phyloP scores from a whole-genome alignment of 2,329 filamentous ascomycete species.

The Trichoderma sp. region DNA sequence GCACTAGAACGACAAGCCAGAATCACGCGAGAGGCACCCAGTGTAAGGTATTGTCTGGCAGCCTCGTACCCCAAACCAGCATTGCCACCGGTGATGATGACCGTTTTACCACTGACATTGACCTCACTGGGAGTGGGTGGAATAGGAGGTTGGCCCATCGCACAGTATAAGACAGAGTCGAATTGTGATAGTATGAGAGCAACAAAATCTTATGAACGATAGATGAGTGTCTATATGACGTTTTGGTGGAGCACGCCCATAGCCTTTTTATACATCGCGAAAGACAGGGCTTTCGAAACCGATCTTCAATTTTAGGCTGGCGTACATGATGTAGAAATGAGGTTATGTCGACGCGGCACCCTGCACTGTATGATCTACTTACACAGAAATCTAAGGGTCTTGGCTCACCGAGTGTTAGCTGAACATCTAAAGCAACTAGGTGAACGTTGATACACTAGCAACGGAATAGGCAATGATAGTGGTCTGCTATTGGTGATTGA shows the following conservation, averaged over 20 bases:
- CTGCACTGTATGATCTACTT: not conserved
- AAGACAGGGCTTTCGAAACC: not conserved
- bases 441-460: not conserved
- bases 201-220: not conserved
- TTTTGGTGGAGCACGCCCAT: not conserved
- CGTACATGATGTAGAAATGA: not conserved
- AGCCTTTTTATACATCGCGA: not conserved
- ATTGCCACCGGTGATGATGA: conserved; percentile 11
- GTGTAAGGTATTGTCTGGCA: conserved; percentile 3
- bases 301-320: not conserved
- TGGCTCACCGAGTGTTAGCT: not conserved
- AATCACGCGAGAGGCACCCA: not conserved
- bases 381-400: not conserved
- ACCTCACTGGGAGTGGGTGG: not conserved
- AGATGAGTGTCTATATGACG: not conserved
- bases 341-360: not conserved
- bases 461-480: not conserved
- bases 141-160: conserved; percentile 1
- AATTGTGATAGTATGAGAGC: not conserved
- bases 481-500: not conserved
- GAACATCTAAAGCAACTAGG: not conserved
- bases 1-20: not conserved
- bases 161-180: too few relatives aligned
- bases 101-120: not conserved
- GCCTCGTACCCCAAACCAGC: conserved; percentile 1